Evolutionary conservation across 1,284 basidiomycete species (phyloP).

Genomic region (Xerocomus minutiporus): DNA sequence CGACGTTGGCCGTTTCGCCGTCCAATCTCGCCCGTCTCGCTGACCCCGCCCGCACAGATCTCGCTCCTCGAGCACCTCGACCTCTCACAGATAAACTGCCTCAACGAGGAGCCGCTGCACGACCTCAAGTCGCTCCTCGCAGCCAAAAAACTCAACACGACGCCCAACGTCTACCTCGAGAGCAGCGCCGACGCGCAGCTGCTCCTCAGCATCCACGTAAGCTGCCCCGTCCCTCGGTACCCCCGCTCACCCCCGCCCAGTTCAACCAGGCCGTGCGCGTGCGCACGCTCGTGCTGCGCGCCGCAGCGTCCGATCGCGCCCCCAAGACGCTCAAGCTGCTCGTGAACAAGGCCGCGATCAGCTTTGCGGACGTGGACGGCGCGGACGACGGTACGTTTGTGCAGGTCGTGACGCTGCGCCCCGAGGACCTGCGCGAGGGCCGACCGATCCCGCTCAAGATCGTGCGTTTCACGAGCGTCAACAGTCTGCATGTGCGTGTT

Average conservation of each 20-base stretch:
- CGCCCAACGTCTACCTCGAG: slow-evolving; percentile 49
- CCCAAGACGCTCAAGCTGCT: slow-evolving; percentile 67
- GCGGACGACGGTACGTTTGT: slow-evolving; percentile 46
- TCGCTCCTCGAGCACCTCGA: slow-evolving; percentile 64
- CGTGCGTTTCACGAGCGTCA: slow-evolving; percentile 78
- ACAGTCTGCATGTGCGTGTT: slow-evolving; percentile 59
- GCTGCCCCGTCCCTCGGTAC: too few species aligned
- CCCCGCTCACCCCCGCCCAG: slow-evolving; percentile 33
- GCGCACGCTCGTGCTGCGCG: slow-evolving; percentile 62
- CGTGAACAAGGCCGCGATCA: slow-evolving; percentile 61
- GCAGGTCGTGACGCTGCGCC: slow-evolving; percentile 51
- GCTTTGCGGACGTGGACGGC: slow-evolving; percentile 64
- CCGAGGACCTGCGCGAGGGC: slow-evolving; percentile 52
- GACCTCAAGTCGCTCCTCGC: slow-evolving; percentile 58
- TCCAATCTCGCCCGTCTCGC: background rate
- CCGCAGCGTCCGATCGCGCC: slow-evolving; percentile 44
- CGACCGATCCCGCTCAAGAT: slow-evolving; percentile 60
- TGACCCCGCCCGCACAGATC: slow-evolving; percentile 32
- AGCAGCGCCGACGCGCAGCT: slow-evolving; percentile 82
- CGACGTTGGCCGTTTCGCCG: slow-evolving; percentile 21
- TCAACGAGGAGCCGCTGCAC: slow-evolving; percentile 68
- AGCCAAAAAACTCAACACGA: slow-evolving; percentile 45
- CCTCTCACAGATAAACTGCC: slow-evolving; percentile 60
- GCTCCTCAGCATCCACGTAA: slow-evolving; percentile 63
- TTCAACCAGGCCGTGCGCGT: slow-evolving; percentile 79